Percentiles rank a stretch among this genome's conserved stretches.
These are phyloP conservation scores for Colletotrichum karsti DNA, from an alignment of 2,329 filamentous ascomycete genomes.

Conservation along the genomic window DNA sequence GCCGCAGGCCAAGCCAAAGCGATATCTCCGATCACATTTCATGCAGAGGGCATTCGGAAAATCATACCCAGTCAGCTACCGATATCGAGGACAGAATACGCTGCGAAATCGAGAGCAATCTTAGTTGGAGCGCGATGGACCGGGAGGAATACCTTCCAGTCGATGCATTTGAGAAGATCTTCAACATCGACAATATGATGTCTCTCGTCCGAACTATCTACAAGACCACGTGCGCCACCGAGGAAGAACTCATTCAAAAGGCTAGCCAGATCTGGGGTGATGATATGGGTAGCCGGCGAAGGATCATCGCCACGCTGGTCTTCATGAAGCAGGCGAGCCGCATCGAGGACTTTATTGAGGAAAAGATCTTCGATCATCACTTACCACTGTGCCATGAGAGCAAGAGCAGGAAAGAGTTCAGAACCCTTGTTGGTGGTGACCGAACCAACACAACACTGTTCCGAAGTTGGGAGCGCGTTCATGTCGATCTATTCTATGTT, in stretches of 20 bases:
- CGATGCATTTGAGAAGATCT: constrained; percentile 9
- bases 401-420: constrained; percentile 1
- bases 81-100: neutral
- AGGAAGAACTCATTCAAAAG: neutral
- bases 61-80: neutral
- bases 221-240: neutral
- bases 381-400: neutral
- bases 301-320: neutral
- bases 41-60: neutral
- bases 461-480: neutral
- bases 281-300: neutral
- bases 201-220: neutral
- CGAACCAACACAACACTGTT: neutral
- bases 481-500: constrained; percentile 12
- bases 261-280: neutral
- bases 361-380: constrained; percentile 1
- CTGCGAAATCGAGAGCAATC: neutral
- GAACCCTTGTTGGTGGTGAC: neutral
- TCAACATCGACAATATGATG: neutral
- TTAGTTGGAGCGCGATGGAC: neutral
- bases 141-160: neutral
- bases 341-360: constrained; percentile 3
- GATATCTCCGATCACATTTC: neutral
- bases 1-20: neutral
- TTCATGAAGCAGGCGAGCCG: neutral